Base-by-base conservation (phyloP, 2,329 filamentous ascomycete genomes). In the Scleromitrula shiraiana region DNA sequence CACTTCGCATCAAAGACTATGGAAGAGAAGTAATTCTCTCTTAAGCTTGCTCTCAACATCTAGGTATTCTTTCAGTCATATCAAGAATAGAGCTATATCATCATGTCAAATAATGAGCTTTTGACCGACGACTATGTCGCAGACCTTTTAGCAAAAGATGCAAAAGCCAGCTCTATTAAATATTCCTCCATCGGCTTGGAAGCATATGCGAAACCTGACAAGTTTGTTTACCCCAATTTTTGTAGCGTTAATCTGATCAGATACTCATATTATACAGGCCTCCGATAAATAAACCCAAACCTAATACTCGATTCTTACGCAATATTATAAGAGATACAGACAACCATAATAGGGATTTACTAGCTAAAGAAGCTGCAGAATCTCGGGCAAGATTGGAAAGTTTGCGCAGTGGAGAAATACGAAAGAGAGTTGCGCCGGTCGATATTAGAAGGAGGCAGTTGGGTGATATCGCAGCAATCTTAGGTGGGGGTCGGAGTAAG, bases 241-340 rank as follows among this genome's bases (percentile, higher is more conserved):
- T 36, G 26, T 2, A 17, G 17, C 20, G 5, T 19, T 22, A 7
- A 15, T 20, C 50, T 58, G 42, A 57, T 39, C 15, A 10, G 19
- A 17, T 36, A 14, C 22, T 40, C 14, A 40, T 20, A 17, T 39
- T 14, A 24, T 37, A 15, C 24, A 64, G 61, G 50, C 61, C 59
- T 46, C 78, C 82, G 49, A 68, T 76, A 38, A 77, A 77, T 56
- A 78, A 82, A 54, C 88, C 87, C 1, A 96, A 91, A 64, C 90
- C 91, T 3, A 97, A 98, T 61, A 96, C 87, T 0, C 78, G 85
- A 27, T 97, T 97, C 63, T 70, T 98, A 35, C 82, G 82, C 50
- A 85, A 93, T 60, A 86, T 97, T 49, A 88, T 98, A 53, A 85
- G 83, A 54, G 85, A 93, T 56, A 94, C 88, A 7, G 85, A 94